Evolutionary conservation across 192 early-diverging fungal species (phyloP).

Genomic region (Backusella mclennaniae): DNA sequence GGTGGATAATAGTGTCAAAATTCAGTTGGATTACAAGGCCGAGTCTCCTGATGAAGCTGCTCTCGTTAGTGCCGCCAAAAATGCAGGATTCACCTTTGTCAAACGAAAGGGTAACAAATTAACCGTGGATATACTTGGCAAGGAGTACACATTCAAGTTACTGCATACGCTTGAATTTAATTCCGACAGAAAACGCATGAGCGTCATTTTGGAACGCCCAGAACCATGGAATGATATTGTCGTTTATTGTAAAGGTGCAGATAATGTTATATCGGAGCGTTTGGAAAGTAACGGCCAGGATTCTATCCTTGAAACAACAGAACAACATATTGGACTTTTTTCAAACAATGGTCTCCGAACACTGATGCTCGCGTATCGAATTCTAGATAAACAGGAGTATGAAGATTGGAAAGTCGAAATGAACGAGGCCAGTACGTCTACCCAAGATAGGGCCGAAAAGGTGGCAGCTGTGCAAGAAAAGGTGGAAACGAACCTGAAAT

Average conservation of each 20-base stretch:
- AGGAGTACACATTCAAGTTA: slow-evolving; percentile 67
- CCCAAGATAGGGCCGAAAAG: slow-evolving; percentile 73
- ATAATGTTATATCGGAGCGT: slow-evolving; percentile 92
- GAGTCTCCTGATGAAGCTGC: slow-evolving; percentile 87
- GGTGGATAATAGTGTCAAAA: slow-evolving; percentile 34
- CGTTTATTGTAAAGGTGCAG: slow-evolving; percentile 92
- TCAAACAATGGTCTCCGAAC: slow-evolving; percentile 89
- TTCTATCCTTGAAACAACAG: slow-evolving; percentile 53
- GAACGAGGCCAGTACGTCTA: slow-evolving; percentile 63
- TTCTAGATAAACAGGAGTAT: slow-evolving; percentile 72
- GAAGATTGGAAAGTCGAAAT: slow-evolving; percentile 73
- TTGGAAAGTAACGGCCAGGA: slow-evolving; percentile 48
- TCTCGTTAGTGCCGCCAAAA: slow-evolving; percentile 74
- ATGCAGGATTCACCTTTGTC: slow-evolving; percentile 76
- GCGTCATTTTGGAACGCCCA: slow-evolving; percentile 76
- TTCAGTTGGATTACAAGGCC: slow-evolving; percentile 58
- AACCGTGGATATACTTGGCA: slow-evolving; percentile 69
- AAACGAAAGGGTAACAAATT: slow-evolving; percentile 48
- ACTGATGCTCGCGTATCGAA: slow-evolving; percentile 81
- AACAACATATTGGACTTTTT: slow-evolving; percentile 69
- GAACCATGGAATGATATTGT: slow-evolving; percentile 76
- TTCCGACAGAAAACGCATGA: slow-evolving; percentile 96
- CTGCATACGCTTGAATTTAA: slow-evolving; percentile 94
- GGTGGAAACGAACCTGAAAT: slow-evolving; percentile 78
- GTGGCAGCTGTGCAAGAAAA: slow-evolving; percentile 70